A percentile compares a stretch with the other conserved stretches of the same genome.
Evolutionary conservation across 169 alveolate genomes (phyloP).

Genomic region (Eimeria brunetti): DNA sequence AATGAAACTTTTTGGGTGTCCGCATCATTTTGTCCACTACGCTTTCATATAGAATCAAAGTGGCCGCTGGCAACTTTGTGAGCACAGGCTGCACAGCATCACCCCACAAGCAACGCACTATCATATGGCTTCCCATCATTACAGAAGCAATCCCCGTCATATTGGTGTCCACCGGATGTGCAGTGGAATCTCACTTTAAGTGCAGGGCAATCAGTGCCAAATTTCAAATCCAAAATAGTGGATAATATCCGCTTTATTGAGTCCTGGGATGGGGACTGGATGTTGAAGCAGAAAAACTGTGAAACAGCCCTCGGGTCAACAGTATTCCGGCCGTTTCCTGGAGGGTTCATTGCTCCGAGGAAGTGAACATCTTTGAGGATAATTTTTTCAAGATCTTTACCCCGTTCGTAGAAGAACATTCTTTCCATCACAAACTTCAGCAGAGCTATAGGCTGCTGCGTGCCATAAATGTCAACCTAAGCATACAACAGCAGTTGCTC

Average conservation of each 20-base stretch:
- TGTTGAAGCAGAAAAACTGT: conserved; percentile 89
- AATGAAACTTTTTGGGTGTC: conserved; percentile 96
- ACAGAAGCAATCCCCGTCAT: not conserved
- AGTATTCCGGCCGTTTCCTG: conserved; percentile 94
- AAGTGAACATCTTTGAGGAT: conserved; percentile 91
- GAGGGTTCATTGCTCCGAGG: conserved; percentile 95
- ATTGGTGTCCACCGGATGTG: not conserved
- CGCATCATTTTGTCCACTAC: conserved; percentile 91
- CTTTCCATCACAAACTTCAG: conserved; percentile 95
- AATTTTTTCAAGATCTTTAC: conserved; percentile 90
- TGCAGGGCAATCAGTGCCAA: conserved; percentile 77
- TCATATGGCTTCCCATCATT: not conserved
- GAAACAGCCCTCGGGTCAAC: conserved; percentile 95
- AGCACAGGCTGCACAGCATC: conserved; percentile 69
- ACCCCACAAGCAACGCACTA: conserved; percentile 58
- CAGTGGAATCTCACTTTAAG: not conserved
- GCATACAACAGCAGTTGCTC: not conserved
- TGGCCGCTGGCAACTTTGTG: conserved; percentile 90
- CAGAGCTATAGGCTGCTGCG: conserved; percentile 97
- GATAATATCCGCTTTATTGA: conserved; percentile 93
- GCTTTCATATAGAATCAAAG: conserved; percentile 90
- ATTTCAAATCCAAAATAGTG: conserved; percentile 90
- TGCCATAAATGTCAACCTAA: conserved; percentile 93
- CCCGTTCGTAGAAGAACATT: conserved; percentile 90
- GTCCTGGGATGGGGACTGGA: conserved; percentile 89